Conservation (phyloP, 129 eudicot genomes). For the Apium graveolens region DNA sequence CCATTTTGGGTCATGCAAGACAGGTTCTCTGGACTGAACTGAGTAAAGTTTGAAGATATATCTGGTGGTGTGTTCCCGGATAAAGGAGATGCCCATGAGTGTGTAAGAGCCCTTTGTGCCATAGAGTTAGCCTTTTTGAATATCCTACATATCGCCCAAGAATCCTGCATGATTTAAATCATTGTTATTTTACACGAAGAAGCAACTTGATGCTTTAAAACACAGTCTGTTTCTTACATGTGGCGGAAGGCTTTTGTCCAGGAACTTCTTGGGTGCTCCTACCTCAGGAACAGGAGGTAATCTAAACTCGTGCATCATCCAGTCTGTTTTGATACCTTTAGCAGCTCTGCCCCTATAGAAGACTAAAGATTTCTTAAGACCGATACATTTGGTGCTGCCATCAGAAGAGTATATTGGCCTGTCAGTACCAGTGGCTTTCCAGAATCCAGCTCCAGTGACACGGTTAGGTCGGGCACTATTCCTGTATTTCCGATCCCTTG, state of each 20-base stretch:
- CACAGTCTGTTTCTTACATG: conserved; percentile 30
- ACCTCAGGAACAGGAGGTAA: conserved; percentile 47
- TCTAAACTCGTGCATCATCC: conserved; percentile 99
- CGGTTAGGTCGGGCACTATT: conserved; percentile 88
- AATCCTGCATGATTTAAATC: conserved; percentile 37
- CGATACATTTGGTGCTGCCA: conserved; percentile 74
- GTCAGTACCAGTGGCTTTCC: conserved; percentile 99
- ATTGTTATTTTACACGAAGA: neutral
- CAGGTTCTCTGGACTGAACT: conserved; percentile 36
- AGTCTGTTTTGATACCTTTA: conserved; percentile 84
- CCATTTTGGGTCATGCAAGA: conserved; percentile 38
- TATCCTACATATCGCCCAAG: conserved; percentile 95
- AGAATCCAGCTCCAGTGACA: conserved; percentile 86
- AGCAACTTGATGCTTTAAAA: neutral
- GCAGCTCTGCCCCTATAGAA: conserved; percentile 94
- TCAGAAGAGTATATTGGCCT: conserved; percentile 83
- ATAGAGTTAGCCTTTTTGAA: conserved; percentile 75
- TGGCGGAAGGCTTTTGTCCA: conserved; percentile 55
- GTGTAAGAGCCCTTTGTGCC: conserved; percentile 79
- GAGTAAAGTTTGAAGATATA: conserved; percentile 20
- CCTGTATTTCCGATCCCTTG: conserved; percentile 88
- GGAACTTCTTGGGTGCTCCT: conserved; percentile 44
- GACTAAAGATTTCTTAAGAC: conserved; percentile 79
- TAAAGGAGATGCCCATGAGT: conserved; percentile 53
- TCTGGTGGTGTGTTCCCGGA: conserved; percentile 44